Evolutionary conservation across 257 asterid species (phyloP), one percentile per base, ranked within the genome.

Genomic region (Handroanthus guayacan): DNA sequence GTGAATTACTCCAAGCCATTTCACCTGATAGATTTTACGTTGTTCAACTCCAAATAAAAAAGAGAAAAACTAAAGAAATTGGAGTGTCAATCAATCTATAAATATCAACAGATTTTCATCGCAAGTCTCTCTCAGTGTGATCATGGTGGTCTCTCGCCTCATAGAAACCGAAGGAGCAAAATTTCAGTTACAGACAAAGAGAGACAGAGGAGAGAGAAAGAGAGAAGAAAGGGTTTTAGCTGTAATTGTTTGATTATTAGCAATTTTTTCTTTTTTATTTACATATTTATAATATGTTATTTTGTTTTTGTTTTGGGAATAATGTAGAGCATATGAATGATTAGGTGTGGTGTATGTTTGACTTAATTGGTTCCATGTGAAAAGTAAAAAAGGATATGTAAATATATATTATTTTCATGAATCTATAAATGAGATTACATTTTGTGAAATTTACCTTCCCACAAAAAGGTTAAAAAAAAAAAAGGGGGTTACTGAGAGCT

Each of bases 1-100:
- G 68, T 62, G 86, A 82, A 79, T 77, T 83, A 31, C 67, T 83
- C 91, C 83, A 76, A 74, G 79, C 90, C 91, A 87, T 82, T 55
- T 47, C 41, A 41, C 31, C 62, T 3, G 31, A 44, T 8, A 31
- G 43, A 20, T 34, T 69, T 17, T 9, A 67, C 50, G 5, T 67
- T 47, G 60, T 37, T 64, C 31, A 47, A 39, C 67, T 16, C 73
- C 68, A 45, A 65, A 57, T 25, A 60, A 43, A 62, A 55, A 44
- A 31, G 11, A 8, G 34, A 68, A 63, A 57, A 3, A 4, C 44
- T 3, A 14, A 43, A 68, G 8, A 3, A 70, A 69, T 64, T 55
- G 75, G 66, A 67, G n/a, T 14, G 52, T 18, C 71, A 64, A 57
- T 73, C 75, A 77, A 62, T 47, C 54, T n/a, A 54, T 17, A 56